A percentile compares a stretch with the other conserved stretches of the same genome.
Conservation (phyloP, 805 yeast species). For the Brettanomyces naardenensis region DNA sequence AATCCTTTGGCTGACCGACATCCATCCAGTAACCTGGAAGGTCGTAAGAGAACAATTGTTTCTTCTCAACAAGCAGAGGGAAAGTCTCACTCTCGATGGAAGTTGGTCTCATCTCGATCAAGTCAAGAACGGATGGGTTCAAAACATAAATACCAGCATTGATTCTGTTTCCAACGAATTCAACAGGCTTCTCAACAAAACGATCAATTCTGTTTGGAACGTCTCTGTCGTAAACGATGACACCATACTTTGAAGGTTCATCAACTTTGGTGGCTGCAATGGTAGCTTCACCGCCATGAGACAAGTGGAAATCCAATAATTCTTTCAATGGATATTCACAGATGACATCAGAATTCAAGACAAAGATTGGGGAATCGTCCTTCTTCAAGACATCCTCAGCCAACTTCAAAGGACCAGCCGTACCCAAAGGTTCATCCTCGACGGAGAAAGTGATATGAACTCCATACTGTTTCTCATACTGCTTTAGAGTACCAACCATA, state of each 20-base stretch:
- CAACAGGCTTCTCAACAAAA: conserved; percentile 98
- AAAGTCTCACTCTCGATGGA: conserved; percentile 99
- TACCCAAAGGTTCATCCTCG: conserved; percentile 98
- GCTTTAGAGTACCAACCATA: conserved; percentile 90
- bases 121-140: conserved; percentile 95
- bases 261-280: conserved; percentile 99
- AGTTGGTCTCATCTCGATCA: conserved; percentile 97
- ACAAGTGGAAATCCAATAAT: conserved; percentile 84
- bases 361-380: conserved; percentile 95
- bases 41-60: conserved; percentile 87
- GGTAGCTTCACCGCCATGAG: conserved; percentile 97
- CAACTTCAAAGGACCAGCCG: conserved; percentile 98
- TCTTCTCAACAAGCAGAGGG: conserved; percentile 90
- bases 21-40: conserved; percentile 99
- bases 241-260: conserved; percentile 99
- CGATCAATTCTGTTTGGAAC: conserved; percentile 94
- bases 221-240: conserved; percentile 94
- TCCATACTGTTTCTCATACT: conserved; percentile 93
- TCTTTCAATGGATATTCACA: conserved; percentile 97
- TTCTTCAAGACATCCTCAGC: conserved; percentile 91
- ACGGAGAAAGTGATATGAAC: conserved; percentile 94
- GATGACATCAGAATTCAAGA: conserved; percentile 95
- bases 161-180: conserved; percentile 99
- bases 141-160: conserved; percentile 98
- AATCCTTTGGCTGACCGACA: conserved; percentile 99